These are phyloP conservation scores for Xylaria flabelliformis DNA, from an alignment of 495 filamentous ascomycete species.

Conservation along the genomic window DNA sequence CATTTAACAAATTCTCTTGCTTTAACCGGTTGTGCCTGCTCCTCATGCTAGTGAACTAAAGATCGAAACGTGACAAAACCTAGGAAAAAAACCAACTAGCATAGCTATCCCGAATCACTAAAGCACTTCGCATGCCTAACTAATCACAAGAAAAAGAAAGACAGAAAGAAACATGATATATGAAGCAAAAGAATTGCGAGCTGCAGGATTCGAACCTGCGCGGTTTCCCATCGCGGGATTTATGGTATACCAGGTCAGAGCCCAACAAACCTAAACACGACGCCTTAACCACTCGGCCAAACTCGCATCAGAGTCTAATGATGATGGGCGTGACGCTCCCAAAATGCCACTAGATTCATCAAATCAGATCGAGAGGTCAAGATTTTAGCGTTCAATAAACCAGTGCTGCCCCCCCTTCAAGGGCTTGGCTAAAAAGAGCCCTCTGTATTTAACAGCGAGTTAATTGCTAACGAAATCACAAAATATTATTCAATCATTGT, in stretches of 20 bases:
- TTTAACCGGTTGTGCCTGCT: neutral
- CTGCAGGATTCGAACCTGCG: constrained; percentile 33
- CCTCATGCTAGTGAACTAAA: neutral
- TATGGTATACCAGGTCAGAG: neutral
- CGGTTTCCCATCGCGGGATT: constrained; percentile 30
- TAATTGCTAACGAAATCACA: too few relatives aligned
- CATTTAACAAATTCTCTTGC: neutral
- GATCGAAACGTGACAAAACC: too few relatives aligned
- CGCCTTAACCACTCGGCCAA: constrained; percentile 32
- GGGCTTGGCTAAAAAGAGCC: too few relatives aligned
- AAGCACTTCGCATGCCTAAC: too few relatives aligned
- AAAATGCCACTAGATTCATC: too few relatives aligned
- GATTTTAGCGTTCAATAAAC: too few relatives aligned
- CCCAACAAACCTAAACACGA: constrained; percentile 24
- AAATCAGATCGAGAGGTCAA: too few relatives aligned
- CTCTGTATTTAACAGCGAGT: too few relatives aligned
- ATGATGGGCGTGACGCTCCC: too few relatives aligned
- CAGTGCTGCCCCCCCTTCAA: too few relatives aligned
- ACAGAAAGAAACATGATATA: neutral
- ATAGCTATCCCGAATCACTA: neutral
- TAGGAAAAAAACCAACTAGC: too few relatives aligned
- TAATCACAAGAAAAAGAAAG: neutral
- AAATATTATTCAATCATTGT: too few relatives aligned
- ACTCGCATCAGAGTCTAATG: neutral
- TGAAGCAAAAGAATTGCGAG: constrained; percentile 12